Percentiles rank a stretch among this genome's conserved stretches.
Evolutionary conservation across 2,329 filamentous ascomycete genomes (phyloP).

Genomic region (Amphichorda felina): DNA sequence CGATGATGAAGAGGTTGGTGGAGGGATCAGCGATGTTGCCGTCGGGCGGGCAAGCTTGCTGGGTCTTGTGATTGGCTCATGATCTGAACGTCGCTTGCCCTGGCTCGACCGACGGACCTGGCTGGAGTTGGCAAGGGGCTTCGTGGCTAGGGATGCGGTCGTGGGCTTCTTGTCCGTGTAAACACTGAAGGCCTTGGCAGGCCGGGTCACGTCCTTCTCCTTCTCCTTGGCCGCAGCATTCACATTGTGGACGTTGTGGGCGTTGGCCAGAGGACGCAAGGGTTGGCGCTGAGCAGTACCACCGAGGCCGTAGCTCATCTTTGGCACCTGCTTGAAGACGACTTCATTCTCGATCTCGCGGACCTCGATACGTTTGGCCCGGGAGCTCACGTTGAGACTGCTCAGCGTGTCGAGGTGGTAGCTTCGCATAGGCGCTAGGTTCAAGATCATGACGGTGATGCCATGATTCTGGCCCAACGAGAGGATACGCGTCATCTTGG

Average conservation of each 20-base stretch:
- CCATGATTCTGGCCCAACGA: constrained; percentile 91
- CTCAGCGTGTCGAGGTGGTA: constrained; percentile 91
- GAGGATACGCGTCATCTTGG: constrained; percentile 93
- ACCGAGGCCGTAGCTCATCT: constrained; percentile 29
- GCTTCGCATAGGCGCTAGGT: constrained; percentile 79
- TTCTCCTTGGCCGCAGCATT: constrained; percentile 30
- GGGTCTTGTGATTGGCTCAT: constrained; percentile 26
- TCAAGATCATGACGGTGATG: constrained; percentile 92
- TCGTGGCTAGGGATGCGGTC: constrained; percentile 8
- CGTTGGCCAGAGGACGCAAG: constrained; percentile 62
- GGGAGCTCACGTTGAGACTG: constrained; percentile 87
- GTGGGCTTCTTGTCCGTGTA: constrained; percentile 61
- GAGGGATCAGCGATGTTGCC: constrained; percentile 10
- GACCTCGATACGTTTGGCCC: constrained; percentile 92
- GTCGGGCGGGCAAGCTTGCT: constrained; percentile 33
- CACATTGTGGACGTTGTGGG: constrained; percentile 59
- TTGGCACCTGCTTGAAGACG: constrained; percentile 66
- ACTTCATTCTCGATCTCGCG: constrained; percentile 94
- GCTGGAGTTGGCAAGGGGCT: constrained; percentile 20
- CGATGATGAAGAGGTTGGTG: constrained; percentile 7
- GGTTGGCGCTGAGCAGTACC: constrained; percentile 54
- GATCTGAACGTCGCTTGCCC: constrained; percentile 31
- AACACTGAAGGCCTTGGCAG: constrained; percentile 74
- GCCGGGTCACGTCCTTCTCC: constrained; percentile 48
- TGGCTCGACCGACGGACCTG: constrained; percentile 18